phyloP scores from a whole-genome alignment of 73 alveolate species.

The Diophrys appendiculata region DNA sequence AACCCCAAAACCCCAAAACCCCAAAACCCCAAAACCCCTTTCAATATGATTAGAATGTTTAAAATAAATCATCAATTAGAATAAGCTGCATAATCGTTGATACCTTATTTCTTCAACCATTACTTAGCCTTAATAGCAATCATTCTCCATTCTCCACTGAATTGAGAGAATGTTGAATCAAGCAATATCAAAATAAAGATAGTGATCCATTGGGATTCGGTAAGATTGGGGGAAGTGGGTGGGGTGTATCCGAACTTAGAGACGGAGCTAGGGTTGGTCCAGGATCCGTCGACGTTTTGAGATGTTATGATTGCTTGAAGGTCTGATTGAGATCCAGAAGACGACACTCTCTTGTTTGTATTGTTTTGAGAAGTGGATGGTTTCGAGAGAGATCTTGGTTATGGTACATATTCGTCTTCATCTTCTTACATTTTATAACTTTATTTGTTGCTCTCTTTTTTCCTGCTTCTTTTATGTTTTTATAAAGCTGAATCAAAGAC shows the following conservation, averaged over 20 bases:
- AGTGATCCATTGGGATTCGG: not conserved
- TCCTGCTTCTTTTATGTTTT: not conserved
- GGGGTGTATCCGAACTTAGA: not conserved
- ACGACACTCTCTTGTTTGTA: not conserved
- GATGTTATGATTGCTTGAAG: too few relatives aligned
- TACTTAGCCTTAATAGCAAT: not conserved
- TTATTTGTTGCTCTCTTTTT: not conserved
- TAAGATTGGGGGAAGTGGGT: not conserved
- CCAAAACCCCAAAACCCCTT: too few relatives aligned
- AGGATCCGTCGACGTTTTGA: not conserved
- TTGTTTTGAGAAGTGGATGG: not conserved
- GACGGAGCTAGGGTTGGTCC: not conserved
- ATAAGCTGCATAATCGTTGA: not conserved
- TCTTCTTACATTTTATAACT: not conserved
- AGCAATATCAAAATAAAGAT: conserved; percentile 13
- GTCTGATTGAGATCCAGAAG: not conserved
- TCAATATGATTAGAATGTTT: too few relatives aligned
- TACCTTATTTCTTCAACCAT: not conserved
- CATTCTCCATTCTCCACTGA: not conserved
- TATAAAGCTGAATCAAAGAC: too few relatives aligned
- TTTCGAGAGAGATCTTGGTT: not conserved
- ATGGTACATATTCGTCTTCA: not conserved
- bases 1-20: too few relatives aligned
- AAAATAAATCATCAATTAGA: too few relatives aligned
- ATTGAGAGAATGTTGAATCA: conserved; percentile 29